Evolutionary conservation across 805 yeast species (phyloP), one percentile per base, ranked within the genome.

Genomic region (Candida berthetii): DNA sequence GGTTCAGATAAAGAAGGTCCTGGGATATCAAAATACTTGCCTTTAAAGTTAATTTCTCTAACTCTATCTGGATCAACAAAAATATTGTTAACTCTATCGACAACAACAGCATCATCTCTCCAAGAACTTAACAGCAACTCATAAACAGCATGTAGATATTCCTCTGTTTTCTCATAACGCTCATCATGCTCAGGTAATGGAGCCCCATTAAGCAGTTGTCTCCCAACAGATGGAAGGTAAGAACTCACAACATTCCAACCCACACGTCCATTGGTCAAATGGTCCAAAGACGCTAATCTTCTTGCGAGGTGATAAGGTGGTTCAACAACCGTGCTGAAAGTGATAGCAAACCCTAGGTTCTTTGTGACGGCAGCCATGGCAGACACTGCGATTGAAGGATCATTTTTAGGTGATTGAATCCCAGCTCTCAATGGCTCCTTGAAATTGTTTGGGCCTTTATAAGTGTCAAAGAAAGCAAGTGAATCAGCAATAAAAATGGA

Each of bases 221-320:
- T 49, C 5, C 69, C 62, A 7, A 70, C 70, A 47, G 64, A 56
- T 35, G 64, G 66, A 37, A 66, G 49, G 37, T 65, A 65, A 8
- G 68, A 60, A 17, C 68, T 55, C 16, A 67, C 72, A 11, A 67
- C 59, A 44, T 67, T 67, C 72, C 72, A 67, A 19, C 72, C 72
- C 42, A 67, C 44, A 45, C 72, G 55, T 8, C 72, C 72, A 24
- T 57, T 55, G 2, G 71, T 60, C 41, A 68, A 53, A 45, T 66
- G 72, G 42, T 66, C 72, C 32, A 67, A 54, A 2, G 72, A 62
- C 7, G 70, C 66, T 36, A 66, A 48, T 40, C 71, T 53, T 48
- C 71, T 53, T 17, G 69, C 60, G 16, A 66, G 58, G 45, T 59
- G 65, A 42, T 62, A 66, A 0, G 71, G 71, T 5, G 57, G 60